Evolutionary conservation across 345 rosid genomes (phyloP).

Genomic region (Gossypium australe): DNA sequence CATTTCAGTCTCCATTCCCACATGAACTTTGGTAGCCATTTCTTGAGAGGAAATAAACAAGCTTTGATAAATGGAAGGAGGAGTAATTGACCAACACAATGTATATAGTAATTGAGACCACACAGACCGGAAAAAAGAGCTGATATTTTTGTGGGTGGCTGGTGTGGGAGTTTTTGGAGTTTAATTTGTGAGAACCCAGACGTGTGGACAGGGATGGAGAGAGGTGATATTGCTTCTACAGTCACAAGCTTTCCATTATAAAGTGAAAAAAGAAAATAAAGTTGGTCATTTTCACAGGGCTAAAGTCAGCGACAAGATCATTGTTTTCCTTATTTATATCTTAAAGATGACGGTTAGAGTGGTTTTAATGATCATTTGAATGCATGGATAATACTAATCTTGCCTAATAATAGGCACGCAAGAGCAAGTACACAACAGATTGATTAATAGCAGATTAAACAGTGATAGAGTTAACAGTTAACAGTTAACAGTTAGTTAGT

Average conservation of each 20-base stretch:
- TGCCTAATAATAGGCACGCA: too few relatives aligned
- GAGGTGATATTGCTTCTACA: not conserved
- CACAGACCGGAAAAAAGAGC: not conserved
- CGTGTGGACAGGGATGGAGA: constrained; percentile 7
- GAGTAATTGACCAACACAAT: not conserved
- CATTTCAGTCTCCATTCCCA: constrained; percentile 26
- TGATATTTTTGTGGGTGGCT: constrained; percentile 5
- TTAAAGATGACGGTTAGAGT: not conserved
- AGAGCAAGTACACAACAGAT: too few relatives aligned
- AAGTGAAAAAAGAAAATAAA: constrained; percentile 5
- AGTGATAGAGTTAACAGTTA: too few relatives aligned
- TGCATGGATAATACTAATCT: too few relatives aligned
- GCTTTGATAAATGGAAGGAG: not conserved
- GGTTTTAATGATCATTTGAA: not conserved
- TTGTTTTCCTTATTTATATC: not conserved
- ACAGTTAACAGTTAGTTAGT: too few relatives aligned
- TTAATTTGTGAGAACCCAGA: constrained; percentile 15
- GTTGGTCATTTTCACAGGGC: constrained; percentile 13
- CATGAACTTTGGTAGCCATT: constrained; percentile 34
- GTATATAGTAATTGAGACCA: not conserved
- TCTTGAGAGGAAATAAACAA: not conserved
- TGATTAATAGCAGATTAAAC: too few relatives aligned
- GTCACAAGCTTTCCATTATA: constrained; percentile 33
- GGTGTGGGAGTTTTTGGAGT: constrained; percentile 11
- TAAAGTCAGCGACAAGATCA: not conserved